Conservation (phyloP, 2,329 filamentous ascomycete genomes). For the Clonostachys byssicola region DNA sequence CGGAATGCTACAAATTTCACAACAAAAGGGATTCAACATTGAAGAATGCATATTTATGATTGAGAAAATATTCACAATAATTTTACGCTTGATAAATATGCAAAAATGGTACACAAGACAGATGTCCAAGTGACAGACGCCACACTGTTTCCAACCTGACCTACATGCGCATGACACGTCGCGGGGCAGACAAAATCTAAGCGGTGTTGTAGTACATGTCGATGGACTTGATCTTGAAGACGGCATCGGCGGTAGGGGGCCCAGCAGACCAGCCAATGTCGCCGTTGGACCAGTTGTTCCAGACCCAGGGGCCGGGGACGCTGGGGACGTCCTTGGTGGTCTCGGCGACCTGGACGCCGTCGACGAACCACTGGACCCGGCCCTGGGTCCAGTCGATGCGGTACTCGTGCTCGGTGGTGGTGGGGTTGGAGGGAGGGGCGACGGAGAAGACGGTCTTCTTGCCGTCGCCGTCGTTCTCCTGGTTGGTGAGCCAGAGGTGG, state of each 20-base stretch:
- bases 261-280: slow-evolving; percentile 20
- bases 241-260: slow-evolving; percentile 15
- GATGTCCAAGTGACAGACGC: no score
- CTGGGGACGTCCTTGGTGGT: slow-evolving; percentile 16
- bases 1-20: no score
- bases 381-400: slow-evolving; percentile 20
- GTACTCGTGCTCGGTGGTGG: slow-evolving; percentile 20
- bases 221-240: slow-evolving; percentile 19
- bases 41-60: no score
- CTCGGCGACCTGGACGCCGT: slow-evolving; percentile 15
- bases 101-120: no score
- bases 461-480: slow-evolving; percentile 12
- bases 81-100: no score
- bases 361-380: slow-evolving; percentile 15
- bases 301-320: slow-evolving; percentile 12
- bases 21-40: no score
- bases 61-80: no score
- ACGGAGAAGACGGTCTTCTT: not conserved
- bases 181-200: not conserved
- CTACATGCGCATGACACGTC: no score
- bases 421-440: slow-evolving; percentile 12
- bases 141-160: no score
- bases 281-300: slow-evolving; percentile 24
- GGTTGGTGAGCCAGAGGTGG: slow-evolving; percentile 22
- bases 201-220: slow-evolving; percentile 22